Conservation (phyloP, 495 filamentous ascomycete species). For the Podospora comata region DNA sequence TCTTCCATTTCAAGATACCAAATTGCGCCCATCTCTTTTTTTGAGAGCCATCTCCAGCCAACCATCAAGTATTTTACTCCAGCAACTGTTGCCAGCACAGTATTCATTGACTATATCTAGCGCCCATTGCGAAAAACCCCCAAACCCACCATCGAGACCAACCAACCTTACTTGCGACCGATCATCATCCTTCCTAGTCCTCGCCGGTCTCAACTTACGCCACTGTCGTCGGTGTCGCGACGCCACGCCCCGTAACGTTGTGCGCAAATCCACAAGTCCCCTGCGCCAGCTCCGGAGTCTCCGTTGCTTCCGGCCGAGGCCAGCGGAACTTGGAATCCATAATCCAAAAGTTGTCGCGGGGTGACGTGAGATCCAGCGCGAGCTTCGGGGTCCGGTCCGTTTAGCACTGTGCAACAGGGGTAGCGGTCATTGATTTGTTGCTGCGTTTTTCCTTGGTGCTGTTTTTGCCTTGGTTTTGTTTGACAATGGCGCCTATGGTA, state of each 20-base stretch:
- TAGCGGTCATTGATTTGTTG: neutral
- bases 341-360: neutral
- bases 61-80: neutral
- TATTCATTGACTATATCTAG: neutral
- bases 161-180: neutral
- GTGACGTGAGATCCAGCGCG: neutral
- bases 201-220: neutral
- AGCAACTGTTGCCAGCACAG: neutral
- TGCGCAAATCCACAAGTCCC: neutral
- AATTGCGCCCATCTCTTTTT: neutral
- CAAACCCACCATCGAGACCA: neutral
- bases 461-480: neutral
- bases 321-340: neutral
- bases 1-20: neutral
- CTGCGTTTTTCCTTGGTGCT: neutral
- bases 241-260: neutral
- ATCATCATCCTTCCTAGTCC: neutral
- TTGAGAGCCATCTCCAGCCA: neutral
- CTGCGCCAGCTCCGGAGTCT: neutral
- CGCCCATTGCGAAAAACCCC: neutral
- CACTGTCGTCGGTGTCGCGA: neutral
- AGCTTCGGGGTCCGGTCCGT: neutral
- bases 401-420: neutral
- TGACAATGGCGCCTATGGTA: conserved; percentile 33
- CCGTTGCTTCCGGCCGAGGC: neutral